Base-by-base conservation (phyloP, 345 rosid genomes). In the Citrus glauca region DNA sequence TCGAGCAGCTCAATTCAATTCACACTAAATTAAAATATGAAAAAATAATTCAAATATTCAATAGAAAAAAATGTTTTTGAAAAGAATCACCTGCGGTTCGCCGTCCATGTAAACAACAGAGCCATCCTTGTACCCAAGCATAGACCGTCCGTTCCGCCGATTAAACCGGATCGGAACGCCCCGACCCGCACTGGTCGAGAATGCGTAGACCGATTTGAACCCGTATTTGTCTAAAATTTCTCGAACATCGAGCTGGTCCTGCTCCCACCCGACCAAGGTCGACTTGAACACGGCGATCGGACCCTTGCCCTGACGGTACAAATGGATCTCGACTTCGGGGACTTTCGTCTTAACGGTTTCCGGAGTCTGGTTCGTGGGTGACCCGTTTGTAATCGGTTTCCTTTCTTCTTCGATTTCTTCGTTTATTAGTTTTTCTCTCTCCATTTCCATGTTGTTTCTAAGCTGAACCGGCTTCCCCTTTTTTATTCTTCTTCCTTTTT, bases 181-280 rank as follows among this genome's bases (percentile, higher is more conserved):
- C 10, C 98, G 97, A 57, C 97, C 95, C 70, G 86, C 80, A 56
- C 73, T 80, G 28, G 85, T 89, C 84, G 84, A 85, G 92, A 90
- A 96, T 62, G 98, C 99, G 81, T 55, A 91, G 64, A 93, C 64
- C 16, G 97, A 88, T 85, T 94, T 92, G 62, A 91, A 87, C 16
- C 88, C 95, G 80, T 91, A 90, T 45, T 86, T 94, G 5, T 92
- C 93, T 7, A 92, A 90, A 66, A 92, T 87, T 56, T 91, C 86
- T 55, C 94, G 87, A 78, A 94, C 91, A 84, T 94, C 98, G 71
- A 96, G 90, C 91, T 94, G 95, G 84, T 94, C 89, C 86, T 88
- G 97, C 70, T 90, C 97, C 89, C 89, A 96, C 19, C 98, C 98
- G 32, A 91, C 92, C 77, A 92, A 84, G 71, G 72, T 83, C 61